Conservation (phyloP, 2,329 filamentous ascomycete genomes). For the Ilyonectria destructans region DNA sequence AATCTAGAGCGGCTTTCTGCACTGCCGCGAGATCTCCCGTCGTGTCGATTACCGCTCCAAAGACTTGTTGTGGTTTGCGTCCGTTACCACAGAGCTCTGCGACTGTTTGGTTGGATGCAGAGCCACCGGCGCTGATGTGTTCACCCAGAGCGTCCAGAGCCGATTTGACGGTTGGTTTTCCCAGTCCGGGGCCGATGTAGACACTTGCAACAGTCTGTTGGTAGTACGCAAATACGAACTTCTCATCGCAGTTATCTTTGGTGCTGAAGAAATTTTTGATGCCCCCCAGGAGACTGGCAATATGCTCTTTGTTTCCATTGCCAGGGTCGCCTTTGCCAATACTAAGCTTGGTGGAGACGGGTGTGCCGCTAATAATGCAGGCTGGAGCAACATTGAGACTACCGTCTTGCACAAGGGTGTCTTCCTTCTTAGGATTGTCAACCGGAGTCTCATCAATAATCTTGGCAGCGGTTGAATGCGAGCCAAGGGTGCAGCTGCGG, state of each 20-base stretch:
- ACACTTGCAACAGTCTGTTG: slow-evolving; percentile 31
- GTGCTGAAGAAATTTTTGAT: slow-evolving; percentile 30
- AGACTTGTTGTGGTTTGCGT: not conserved
- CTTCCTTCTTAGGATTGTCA: slow-evolving; percentile 15
- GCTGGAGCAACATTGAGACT: slow-evolving; percentile 1
- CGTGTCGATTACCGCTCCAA: slow-evolving; percentile 18
- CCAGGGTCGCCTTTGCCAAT: not conserved
- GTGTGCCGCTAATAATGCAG: slow-evolving; percentile 8
- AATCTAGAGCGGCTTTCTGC: slow-evolving; percentile 11
- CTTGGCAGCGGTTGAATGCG: not conserved
- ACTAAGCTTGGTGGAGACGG: not conserved
- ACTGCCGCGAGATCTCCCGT: slow-evolving; percentile 25
- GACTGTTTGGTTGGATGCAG: not conserved
- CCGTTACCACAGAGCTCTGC: not conserved
- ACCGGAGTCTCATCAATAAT: not conserved
- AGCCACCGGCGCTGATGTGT: not conserved
- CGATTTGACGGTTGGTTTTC: slow-evolving; percentile 24
- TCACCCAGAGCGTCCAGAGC: not conserved
- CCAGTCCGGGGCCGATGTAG: slow-evolving; percentile 33
- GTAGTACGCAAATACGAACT: slow-evolving; percentile 38
- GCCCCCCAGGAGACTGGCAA: not conserved
- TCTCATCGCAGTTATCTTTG: slow-evolving; percentile 42
- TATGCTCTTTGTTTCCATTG: not conserved
- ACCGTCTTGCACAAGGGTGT: not conserved
- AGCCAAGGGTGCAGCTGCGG: slow-evolving; percentile 1